phyloP scores from a whole-genome alignment of 495 filamentous ascomycete species.

The Mytilinidion resinicola region DNA sequence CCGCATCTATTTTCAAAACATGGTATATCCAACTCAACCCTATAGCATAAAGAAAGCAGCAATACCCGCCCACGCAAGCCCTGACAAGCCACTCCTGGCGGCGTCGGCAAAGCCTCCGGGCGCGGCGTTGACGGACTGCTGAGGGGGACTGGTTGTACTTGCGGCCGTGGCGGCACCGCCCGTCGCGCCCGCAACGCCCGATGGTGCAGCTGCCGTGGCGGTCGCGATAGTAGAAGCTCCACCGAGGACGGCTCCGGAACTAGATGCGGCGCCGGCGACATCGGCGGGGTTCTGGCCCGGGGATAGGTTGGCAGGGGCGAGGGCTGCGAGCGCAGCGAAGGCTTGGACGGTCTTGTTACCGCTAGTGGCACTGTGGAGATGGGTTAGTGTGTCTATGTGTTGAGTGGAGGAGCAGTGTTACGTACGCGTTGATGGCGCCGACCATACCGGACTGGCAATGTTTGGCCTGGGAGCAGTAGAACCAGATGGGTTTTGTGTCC shows the following conservation, averaged over 20 bases:
- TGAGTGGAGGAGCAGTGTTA: neutral
- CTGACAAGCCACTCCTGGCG: conserved; percentile 12
- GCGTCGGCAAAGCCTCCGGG: conserved; percentile 12
- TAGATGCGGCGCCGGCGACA: neutral
- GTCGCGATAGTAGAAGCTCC: neutral
- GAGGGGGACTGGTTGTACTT: neutral
- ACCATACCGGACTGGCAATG: conserved; percentile 40
- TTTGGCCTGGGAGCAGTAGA: conserved; percentile 38
- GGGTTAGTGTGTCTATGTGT: neutral
- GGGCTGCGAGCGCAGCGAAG: conserved; percentile 14
- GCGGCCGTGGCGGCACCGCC: conserved; percentile 2
- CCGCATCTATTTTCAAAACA: neutral
- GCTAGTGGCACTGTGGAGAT: conserved; percentile 6
- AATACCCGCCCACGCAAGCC: conserved; percentile 21
- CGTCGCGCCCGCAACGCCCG: neutral
- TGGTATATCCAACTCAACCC: neutral
- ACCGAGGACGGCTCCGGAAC: neutral
- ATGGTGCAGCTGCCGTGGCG: neutral
- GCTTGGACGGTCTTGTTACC: conserved; percentile 24
- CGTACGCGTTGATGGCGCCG: conserved; percentile 38
- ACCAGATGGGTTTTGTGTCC: conserved; percentile 39
- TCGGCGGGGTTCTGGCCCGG: conserved; percentile 11
- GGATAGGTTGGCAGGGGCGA: conserved; percentile 13
- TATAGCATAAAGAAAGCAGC: conserved; percentile 28
- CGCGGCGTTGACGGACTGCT: conserved; percentile 15